Evolutionary conservation across 768 basidiomycete genomes (phyloP), one percentile per base, ranked within the genome.

Genomic region (Cystofilobasidium macerans): DNA sequence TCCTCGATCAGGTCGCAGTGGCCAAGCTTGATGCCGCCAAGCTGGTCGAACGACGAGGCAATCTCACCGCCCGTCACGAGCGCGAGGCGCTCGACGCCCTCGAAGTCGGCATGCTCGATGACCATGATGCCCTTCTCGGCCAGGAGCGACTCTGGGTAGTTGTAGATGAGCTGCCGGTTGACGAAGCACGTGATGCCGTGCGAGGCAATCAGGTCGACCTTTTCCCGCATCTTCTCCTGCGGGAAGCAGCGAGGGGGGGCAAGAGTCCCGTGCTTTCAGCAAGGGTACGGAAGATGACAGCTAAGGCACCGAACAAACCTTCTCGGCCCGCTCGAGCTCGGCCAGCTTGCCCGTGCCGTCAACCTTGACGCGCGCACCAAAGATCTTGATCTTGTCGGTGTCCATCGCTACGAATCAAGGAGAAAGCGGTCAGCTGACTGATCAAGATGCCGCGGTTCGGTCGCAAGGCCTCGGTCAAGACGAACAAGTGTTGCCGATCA

Each of bases 171-270:
- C 75, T 99, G 95, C 59, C 95, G 84, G 79, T 99, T 99, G 69
- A 98, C 91, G 76, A 99, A 98, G 77, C 85, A 86, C 73, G 90
- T 98, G 80, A 98, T 89, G 61, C 94, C 94, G 71, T 95, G 92
- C 0, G 87, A 77, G 7, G 92, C 90, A 72, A 99, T 98, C 18
- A 86, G 84, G 54, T 91, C 89, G 8, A 99, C 93, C 79, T 98
- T 99, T 67, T 84, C 86, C 78, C 94, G 95, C 95, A 99, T 99
- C 82, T 99, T 98, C 80, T 97, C 95, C 89, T 92, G 73, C n/a
- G 59, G 36, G 56, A n/a, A n/a, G n/a, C 36, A 38, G 24, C 24
- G 36, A 51, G 22, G 13, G 36, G 13, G 33, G 69, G 53, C 47
- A 61, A 45, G 35, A 40, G 47, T 40, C 9, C 38, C 8, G 9